phyloP scores from a whole-genome alignment of 1,139 yeast species.

The Taphrina flavorubra region DNA sequence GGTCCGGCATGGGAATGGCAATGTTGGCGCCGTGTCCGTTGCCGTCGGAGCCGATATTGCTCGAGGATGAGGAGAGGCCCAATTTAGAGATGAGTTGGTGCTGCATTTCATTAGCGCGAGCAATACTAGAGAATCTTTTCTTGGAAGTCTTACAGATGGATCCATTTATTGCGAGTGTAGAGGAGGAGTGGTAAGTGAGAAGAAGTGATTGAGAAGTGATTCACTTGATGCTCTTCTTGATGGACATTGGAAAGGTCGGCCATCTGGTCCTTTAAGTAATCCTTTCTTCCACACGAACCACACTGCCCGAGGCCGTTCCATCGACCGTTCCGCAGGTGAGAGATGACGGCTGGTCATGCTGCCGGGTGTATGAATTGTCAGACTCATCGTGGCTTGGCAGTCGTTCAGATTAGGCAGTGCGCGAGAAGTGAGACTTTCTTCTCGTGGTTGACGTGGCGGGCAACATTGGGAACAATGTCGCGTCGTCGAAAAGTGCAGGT shows the following conservation, averaged over 20 bases:
- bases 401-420: too few species aligned
- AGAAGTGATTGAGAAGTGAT: slow-evolving; percentile 6
- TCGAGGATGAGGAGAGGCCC: background rate
- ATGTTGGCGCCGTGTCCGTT: background rate
- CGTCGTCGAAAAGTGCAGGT: background rate
- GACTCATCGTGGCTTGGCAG: background rate
- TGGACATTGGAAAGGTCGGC: slow-evolving; percentile 1
- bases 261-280: background rate
- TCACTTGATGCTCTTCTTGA: background rate
- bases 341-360: too few species aligned
- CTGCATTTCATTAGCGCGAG: background rate
- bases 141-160: slow-evolving; percentile 1
- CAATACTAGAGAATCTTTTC: too few species aligned
- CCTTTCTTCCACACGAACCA: background rate
- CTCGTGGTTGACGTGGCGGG: too few species aligned
- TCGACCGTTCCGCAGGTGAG: too few species aligned
- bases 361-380: background rate
- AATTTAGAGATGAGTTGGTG: background rate
- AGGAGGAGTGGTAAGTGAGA: too few species aligned
- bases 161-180: background rate
- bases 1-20: slow-evolving; percentile 16
- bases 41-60: too few species aligned
- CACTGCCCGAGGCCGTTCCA: too few species aligned
- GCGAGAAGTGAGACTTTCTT: too few species aligned
- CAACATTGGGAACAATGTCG: background rate